Evolutionary conservation across 495 filamentous ascomycete genomes (phyloP).

Genomic region (Aspergillus affinis): DNA sequence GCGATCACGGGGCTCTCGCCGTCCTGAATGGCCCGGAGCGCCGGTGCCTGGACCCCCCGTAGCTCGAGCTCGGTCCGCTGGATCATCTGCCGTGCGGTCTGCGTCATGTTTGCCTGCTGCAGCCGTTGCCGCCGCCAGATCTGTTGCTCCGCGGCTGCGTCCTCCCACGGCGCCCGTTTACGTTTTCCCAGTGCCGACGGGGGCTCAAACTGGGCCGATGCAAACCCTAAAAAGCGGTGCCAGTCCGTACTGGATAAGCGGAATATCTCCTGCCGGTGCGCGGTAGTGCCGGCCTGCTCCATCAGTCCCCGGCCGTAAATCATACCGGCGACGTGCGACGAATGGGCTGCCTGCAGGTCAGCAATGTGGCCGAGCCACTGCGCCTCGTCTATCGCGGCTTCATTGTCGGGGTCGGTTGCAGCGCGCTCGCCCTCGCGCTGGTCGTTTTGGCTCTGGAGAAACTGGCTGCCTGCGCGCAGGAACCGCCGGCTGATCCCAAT

Average conservation of each 20-base stretch:
- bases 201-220: not conserved
- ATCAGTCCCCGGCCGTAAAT: conserved; percentile 18
- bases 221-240: conserved; percentile 10
- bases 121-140: not conserved
- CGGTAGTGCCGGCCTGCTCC: conserved; percentile 15
- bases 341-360: conserved; percentile 15
- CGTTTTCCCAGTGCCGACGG: not conserved
- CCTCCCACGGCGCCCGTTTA: not conserved
- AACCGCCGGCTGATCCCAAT: conserved; percentile 14
- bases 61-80: not conserved
- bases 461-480: not conserved
- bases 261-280: conserved; percentile 12
- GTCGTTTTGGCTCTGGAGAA: not conserved
- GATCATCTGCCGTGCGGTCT: not conserved
- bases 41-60: not conserved
- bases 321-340: conserved; percentile 15
- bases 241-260: conserved; percentile 12
- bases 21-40: not conserved
- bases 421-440: not conserved
- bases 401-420: not conserved
- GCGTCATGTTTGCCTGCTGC: not conserved
- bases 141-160: not conserved
- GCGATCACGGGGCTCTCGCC: not conserved
- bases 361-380: conserved; percentile 11
- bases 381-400: not conserved